Percentiles rank a stretch among this genome's conserved stretches.
Conservation (phyloP, 345 rosid species). For the Isatis tinctoria region DNA sequence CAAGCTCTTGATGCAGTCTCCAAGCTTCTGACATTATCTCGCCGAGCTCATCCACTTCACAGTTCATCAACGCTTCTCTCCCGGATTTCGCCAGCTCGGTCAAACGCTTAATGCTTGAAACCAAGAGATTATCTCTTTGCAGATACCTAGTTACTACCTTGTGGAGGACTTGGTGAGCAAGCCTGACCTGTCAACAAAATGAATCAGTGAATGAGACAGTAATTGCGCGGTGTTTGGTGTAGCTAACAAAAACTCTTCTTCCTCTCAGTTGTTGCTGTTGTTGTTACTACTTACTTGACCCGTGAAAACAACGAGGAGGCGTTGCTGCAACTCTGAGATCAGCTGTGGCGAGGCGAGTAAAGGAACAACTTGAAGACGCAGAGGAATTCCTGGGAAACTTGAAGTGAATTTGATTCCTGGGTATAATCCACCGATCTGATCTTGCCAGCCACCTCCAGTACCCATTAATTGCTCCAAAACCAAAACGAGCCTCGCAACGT, state of each 20-base stretch:
- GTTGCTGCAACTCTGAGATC: constrained; percentile 61
- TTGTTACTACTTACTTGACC: constrained; percentile 90
- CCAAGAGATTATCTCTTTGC: constrained; percentile 71
- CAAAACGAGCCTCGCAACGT: constrained; percentile 84
- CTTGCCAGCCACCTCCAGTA: constrained; percentile 99
- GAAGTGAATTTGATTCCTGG: constrained; percentile 85
- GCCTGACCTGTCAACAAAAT: constrained; percentile 59
- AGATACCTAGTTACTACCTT: constrained; percentile 89
- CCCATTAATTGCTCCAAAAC: constrained; percentile 97
- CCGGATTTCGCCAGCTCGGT: constrained; percentile 78
- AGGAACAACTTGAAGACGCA: constrained; percentile 86
- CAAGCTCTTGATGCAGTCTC: constrained; percentile 97
- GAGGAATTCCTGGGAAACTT: constrained; percentile 88
- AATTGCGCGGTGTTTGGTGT: neutral
- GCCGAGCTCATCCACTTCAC: constrained; percentile 72
- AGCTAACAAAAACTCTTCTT: neutral
- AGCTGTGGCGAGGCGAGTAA: constrained; percentile 62
- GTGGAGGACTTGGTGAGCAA: constrained; percentile 87
- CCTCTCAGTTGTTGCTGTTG: neutral
- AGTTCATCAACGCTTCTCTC: constrained; percentile 91
- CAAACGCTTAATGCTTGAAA: constrained; percentile 83
- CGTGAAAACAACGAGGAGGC: constrained; percentile 84
- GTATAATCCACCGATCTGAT: constrained; percentile 91
- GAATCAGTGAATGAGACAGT: constrained; percentile 4
- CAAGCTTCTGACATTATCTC: constrained; percentile 89